Base-by-base conservation (phyloP, 108 stramenopile species). In the Nitzschia putrida region DNA sequence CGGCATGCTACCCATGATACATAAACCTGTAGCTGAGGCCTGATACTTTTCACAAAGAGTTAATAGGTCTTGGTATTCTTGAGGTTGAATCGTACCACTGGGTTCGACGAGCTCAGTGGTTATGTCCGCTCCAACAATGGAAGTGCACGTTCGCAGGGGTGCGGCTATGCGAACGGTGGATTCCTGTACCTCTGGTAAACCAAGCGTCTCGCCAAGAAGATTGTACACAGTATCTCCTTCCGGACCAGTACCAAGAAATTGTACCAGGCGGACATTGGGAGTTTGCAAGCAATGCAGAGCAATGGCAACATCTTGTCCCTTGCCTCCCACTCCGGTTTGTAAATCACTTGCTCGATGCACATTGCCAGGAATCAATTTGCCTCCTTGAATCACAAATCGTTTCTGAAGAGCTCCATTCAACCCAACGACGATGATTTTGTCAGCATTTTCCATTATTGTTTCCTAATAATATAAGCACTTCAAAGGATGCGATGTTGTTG, bases 51-150 rank as follows among this genome's bases (percentile, higher is more conserved):
- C 54, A 57, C 0, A 88, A 37, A 20, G 72, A 84, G 10, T 14
- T 37, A 14, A 71, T 26, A 95, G 65, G 8, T 71, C 59, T 39
- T 74, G 34, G 53, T 86, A 69, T 67, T 95, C 93, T 0, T 76
- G 55, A 2, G 47, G 49, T 40, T 67, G 59, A 25, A 95, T 82
- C 6, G 43, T 56, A 0, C 89, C 91, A 53, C 84, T 85, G 2
- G 89, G 89, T 72, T 95, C 93, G 1, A 95, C 91, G 38, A 95
- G 64, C 73, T 95, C 93, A 4, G 93, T 95, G 2, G 91, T 88
- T n/a, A 44, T 58, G 41, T 82, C 75, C 4, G 73, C 47, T 2
- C 75, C 87, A 12, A 95, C 85, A 64, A 95, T 89, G 47, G 87
- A 89, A 0, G 93, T 95, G 60, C 93, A 95, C 3, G 88, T 92